Conservation (phyloP, 1,284 basidiomycete species). For the Cutaneotrichosporon dermatis region DNA sequence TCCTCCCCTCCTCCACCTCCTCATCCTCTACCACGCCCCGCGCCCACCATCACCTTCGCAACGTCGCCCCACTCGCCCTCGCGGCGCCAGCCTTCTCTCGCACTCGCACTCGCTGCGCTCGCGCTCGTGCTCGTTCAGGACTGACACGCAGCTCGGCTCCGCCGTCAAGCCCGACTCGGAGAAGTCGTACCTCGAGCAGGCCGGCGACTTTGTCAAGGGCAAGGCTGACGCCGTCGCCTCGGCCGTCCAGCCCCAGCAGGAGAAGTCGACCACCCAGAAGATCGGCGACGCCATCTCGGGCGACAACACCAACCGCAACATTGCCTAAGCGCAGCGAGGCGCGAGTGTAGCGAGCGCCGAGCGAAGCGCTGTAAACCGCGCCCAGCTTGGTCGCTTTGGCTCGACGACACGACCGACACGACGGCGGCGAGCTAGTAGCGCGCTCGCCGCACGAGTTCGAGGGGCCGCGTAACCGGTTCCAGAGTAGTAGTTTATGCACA, state of each 20-base stretch:
- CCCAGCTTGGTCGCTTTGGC: no score
- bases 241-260: constrained; percentile 36
- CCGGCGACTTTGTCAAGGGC: constrained; percentile 38
- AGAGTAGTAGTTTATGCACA: no score
- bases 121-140: no score
- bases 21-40: not conserved
- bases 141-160: constrained; percentile 19
- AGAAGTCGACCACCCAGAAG: constrained; percentile 47
- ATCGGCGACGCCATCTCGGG: constrained; percentile 36
- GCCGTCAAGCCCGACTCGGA: constrained; percentile 46
- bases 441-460: no score
- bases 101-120: no score
- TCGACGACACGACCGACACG: no score
- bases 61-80: no score
- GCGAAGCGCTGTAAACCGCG: no score
- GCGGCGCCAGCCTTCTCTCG: no score
- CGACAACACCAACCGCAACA: constrained; percentile 21
- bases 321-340: not conserved
- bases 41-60: not conserved
- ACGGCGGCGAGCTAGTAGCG: no score
- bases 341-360: no score
- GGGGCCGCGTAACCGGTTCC: not conserved
- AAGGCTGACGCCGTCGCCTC: constrained; percentile 41
- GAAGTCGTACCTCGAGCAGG: constrained; percentile 47
- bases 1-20: no score